Base-by-base conservation (phyloP, 1,284 basidiomycete genomes). In the Ustilago cynodontis region DNA sequence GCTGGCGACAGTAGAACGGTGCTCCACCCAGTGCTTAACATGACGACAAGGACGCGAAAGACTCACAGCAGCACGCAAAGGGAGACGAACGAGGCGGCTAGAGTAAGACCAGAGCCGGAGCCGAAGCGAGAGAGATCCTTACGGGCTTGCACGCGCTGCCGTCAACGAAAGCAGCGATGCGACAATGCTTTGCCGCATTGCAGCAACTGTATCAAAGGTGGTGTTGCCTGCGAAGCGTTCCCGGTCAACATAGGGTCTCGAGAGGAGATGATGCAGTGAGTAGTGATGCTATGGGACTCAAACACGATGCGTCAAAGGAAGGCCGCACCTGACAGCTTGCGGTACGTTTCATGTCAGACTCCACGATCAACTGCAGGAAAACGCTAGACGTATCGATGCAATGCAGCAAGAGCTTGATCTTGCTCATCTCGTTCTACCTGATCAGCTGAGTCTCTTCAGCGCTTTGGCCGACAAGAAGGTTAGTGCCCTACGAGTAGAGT, bases 261-360 rank as follows among this genome's bases (percentile, higher is more conserved):
- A 28, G 68, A 76, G 50, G 71, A 71, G 49, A 51, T 76, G n/a
- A n/a, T 71, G 13, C 64, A 76, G 73, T 76, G 26, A 64, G 73
- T 71, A n/a, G 2, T n/a, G 10, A 16, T 43, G 6, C n/a, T 16
- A 39, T 16, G 13, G 18, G 18, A 39, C 6, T 6, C 14, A 16
- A 39, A 11, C 14, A 16, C 13, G 13, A 18, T 39, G 13, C 13
- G 37, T 6, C 11, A 16, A 39, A 16, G 18, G 14, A 39, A 18
- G 1, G 8, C 41, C 18, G 41, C n/a, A n/a, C 35, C 28, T 58
- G 52, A 26, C 52, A 2, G n/a, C n/a, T 14, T 29, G 16, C 7
- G 8, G 3, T n/a, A n/a, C n/a, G n/a, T n/a, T 29, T 18, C 16
- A 31, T 18, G 11, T 22, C 33, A 72, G 70, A 16, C 41, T 72